These are phyloP conservation scores for Nasturtium officinale DNA, from an alignment of 345 rosid genomes.

Conservation along the genomic window DNA sequence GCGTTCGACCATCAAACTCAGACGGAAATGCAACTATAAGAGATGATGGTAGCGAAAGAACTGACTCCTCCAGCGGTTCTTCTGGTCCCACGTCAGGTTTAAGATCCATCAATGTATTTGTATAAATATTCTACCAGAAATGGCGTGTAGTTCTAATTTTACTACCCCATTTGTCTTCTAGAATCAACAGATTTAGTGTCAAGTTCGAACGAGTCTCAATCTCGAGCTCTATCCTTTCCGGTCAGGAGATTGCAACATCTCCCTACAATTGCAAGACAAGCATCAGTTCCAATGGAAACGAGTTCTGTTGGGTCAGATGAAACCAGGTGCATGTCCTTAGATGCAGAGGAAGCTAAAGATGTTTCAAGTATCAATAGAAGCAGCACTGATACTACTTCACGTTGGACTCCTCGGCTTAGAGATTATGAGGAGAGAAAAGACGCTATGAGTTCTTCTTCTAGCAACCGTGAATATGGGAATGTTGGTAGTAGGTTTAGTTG, in stretches of 20 bases:
- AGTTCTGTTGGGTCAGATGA: conserved; percentile 47
- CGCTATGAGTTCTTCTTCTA: conserved; percentile 48
- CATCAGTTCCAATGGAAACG: conserved; percentile 44
- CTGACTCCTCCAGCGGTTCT: conserved; percentile 50
- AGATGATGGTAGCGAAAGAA: conserved; percentile 58
- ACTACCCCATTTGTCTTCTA: conserved; percentile 4
- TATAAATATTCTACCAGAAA: conserved; percentile 9
- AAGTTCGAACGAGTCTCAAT: conserved; percentile 24
- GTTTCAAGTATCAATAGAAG: conserved; percentile 40
- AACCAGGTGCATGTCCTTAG: conserved; percentile 44
- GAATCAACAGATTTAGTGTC: conserved; percentile 36
- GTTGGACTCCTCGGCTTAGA: conserved; percentile 42
- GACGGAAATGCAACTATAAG: conserved; percentile 57
- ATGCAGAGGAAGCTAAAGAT: conserved; percentile 43
- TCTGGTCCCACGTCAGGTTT: conserved; percentile 43
- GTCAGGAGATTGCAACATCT: conserved; percentile 23
- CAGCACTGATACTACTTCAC: conserved; percentile 45
- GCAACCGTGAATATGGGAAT: conserved; percentile 47
- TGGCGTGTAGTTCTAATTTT: conserved; percentile 16
- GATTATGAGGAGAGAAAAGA: conserved; percentile 50
- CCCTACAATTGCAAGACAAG: conserved; percentile 25
- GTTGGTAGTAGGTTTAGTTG: conserved; percentile 38
- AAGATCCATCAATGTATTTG: conserved; percentile 6
- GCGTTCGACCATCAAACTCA: conserved; percentile 71
- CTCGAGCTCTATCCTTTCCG: conserved; percentile 39